Evolutionary conservation across 1,139 yeast species (phyloP), one percentile per base, ranked within the genome.

Genomic region (Saccharomyces hybrid): DNA sequence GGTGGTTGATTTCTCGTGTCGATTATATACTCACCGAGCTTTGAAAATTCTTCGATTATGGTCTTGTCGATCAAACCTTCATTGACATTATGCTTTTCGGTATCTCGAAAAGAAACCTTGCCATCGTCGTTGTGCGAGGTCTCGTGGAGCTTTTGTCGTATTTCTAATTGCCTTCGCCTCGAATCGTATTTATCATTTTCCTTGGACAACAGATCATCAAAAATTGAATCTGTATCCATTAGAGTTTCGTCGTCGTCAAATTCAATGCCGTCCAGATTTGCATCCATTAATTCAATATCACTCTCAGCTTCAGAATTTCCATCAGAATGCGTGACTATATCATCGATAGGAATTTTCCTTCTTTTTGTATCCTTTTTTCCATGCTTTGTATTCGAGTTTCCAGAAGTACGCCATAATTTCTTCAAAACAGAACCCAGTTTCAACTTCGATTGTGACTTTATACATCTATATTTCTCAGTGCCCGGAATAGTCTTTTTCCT

Each of bases 141-240:
- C 44, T 38, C 44, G 25, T 38, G 44, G 6, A 38, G 44, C 20
- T 38, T 38, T 11, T 38, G 44, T 38, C 44, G 44, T 38, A 38
- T 38, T 38, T 38, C 44, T 11, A 38, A 11, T 9, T 38, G 44
- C 20, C 20, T 38, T 5, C 25, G 25, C 44, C 44, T 38, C 4
- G 4, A 38, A 11, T 38, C 44, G 9, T 53, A 23, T 48, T 38
- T 32, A n/a, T 42, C 27, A 49, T 63, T 62, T 9, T 60, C 59
- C 47, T 61, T 63, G 26, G 61, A 56, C 23, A 66, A 55, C n/a
- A 66, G 52, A 49, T 61, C 57, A 54, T 66, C 67, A 52, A 66
- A 66, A 6, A 64, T 61, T 28, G 60, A 48, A 52, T 63, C 67
- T 16, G 65, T 60, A 52, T 66, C 68, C 62, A 66, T 59, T 7